phyloP scores from a whole-genome alignment of 257 asterid species.

The Gentiana straminea region DNA sequence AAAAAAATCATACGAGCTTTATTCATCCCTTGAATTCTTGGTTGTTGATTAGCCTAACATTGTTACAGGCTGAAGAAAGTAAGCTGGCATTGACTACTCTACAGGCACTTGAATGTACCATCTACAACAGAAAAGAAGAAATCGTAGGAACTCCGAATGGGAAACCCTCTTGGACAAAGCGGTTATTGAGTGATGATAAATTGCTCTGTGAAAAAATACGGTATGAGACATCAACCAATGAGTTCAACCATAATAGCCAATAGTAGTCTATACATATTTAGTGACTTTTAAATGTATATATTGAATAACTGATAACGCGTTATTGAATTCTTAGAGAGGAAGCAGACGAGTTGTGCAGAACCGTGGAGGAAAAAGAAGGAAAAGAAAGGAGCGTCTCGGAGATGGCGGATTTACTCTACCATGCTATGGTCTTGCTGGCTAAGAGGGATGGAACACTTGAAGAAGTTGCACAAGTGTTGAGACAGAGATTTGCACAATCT shows the following conservation, averaged over 20 bases:
- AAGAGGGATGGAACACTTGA: constrained; percentile 56
- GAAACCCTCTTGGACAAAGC: constrained; percentile 80
- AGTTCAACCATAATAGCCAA: too few relatives aligned
- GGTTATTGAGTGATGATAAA: constrained; percentile 46
- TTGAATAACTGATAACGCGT: neutral
- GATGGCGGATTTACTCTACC: constrained; percentile 79
- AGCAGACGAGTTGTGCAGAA: constrained; percentile 77
- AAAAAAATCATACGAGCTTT: neutral
- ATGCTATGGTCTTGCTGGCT: constrained; percentile 65
- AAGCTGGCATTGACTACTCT: constrained; percentile 55
- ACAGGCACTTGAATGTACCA: constrained; percentile 61
- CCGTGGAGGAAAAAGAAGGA: constrained; percentile 72
- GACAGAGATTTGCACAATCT: constrained; percentile 65
- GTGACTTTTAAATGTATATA: neutral
- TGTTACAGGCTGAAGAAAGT: constrained; percentile 36
- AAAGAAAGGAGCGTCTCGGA: constrained; percentile 55
- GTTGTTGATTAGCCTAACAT: neutral
- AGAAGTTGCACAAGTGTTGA: constrained; percentile 62
- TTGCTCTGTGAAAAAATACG: constrained; percentile 72
- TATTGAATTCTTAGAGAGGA: constrained; percentile 48
- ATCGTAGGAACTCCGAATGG: constrained; percentile 21
- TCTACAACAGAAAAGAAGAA: constrained; percentile 49
- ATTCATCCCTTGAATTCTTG: neutral
- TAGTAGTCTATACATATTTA: too few relatives aligned
- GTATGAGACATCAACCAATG: constrained; percentile 15